phyloP scores from a whole-genome alignment of 352 stramenopile species.

The Phytopythium vexans region DNA sequence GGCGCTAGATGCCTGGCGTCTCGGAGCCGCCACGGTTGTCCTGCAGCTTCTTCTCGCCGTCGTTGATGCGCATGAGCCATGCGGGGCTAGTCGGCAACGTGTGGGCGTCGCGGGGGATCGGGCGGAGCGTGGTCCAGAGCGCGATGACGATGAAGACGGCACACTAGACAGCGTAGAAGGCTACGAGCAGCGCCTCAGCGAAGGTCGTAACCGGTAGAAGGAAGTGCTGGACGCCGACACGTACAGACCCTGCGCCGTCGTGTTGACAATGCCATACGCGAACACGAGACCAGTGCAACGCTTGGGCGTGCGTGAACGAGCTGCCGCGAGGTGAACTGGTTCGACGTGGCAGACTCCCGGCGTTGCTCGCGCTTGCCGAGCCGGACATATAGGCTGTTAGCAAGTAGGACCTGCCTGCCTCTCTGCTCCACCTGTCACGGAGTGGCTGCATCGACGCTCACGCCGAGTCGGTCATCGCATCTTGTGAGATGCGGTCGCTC shows the following conservation, averaged over 20 bases:
- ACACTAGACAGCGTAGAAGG: slow-evolving; percentile 47
- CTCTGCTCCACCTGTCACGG: no score
- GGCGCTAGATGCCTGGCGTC: slow-evolving; percentile 29
- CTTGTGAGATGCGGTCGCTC: no score
- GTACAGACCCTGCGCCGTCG: slow-evolving; percentile 17
- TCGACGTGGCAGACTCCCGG: no score
- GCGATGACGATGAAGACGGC: slow-evolving; percentile 27
- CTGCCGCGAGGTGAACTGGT: no score
- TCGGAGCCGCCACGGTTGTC: slow-evolving; percentile 38
- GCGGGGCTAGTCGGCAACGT: slow-evolving; percentile 9
- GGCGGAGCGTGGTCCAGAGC: slow-evolving; percentile 21
- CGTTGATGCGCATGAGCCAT: slow-evolving; percentile 12
- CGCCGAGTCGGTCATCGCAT: no score
- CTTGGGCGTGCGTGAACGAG: no score
- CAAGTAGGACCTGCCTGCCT: no score
- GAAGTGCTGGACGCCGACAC: no score
- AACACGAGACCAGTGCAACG: slow-evolving; percentile 45
- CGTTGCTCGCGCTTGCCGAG: no score
- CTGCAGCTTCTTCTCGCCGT: no score
- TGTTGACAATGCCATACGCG: slow-evolving; percentile 24
- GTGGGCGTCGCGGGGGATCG: slow-evolving; percentile 8
- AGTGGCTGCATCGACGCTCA: no score
- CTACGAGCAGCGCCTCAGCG: slow-evolving; percentile 36
- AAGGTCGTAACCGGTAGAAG: slow-evolving; percentile 37
- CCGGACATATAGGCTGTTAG: no score